Evolutionary conservation across 192 early-diverging fungal species (phyloP).

Genomic region (Phycomyces nitens): DNA sequence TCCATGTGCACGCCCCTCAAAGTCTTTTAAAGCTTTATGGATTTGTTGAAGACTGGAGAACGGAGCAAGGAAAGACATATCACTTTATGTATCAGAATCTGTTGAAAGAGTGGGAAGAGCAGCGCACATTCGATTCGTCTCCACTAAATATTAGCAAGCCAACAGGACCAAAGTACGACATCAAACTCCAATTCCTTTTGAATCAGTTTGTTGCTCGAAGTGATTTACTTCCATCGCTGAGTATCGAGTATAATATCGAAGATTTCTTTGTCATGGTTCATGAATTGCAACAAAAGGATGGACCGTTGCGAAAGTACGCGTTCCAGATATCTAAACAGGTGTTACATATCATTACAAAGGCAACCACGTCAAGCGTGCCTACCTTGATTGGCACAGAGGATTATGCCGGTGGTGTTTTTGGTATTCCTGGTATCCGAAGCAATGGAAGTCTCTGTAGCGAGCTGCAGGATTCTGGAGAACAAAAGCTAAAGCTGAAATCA

Average conservation of each 20-base stretch:
- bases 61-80: conserved; percentile 57
- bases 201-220: conserved; percentile 54
- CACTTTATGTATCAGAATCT: conserved; percentile 70
- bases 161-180: conserved; percentile 37
- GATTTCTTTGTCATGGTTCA: conserved; percentile 52
- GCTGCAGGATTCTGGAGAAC: conserved; percentile 4
- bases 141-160: conserved; percentile 2
- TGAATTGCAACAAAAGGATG: conserved; percentile 36
- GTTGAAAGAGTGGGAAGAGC: conserved; percentile 64
- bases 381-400: conserved; percentile 24
- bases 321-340: conserved; percentile 51
- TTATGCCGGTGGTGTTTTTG: conserved; percentile 43
- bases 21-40: conserved; percentile 70
- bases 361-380: background rate
- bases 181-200: conserved; percentile 60
- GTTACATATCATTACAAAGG: conserved; percentile 46
- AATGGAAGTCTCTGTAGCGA: conserved; percentile 42
- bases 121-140: conserved; percentile 25
- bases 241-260: conserved; percentile 53
- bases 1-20: conserved; percentile 49
- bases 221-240: conserved; percentile 62
- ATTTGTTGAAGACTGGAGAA: conserved; percentile 76
- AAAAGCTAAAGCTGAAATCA: conserved; percentile 42
- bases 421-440: conserved; percentile 51
- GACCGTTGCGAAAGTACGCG: conserved; percentile 38